These are phyloP conservation scores for Brassica juncea DNA, from an alignment of 345 rosid species.

Conservation along the genomic window DNA sequence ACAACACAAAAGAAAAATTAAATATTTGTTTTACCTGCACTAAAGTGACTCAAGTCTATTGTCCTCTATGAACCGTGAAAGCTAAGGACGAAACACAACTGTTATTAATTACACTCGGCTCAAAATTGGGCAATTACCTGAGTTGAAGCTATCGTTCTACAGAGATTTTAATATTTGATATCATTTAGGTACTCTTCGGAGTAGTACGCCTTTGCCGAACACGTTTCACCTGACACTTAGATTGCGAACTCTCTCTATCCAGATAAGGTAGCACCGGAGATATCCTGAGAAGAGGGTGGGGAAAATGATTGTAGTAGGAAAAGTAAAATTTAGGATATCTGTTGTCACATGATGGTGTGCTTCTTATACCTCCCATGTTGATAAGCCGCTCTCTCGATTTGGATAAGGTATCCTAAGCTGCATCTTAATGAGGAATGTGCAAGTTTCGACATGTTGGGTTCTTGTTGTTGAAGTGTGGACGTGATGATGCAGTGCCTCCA, in stretches of 20 bases:
- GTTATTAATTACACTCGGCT: no score
- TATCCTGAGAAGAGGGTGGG: conserved; percentile 46
- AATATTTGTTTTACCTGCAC: no score
- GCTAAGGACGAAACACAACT: no score
- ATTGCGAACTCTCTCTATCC: conserved; percentile 87
- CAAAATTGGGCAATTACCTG: no score
- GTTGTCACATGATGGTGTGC: neutral
- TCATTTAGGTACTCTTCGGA: no score
- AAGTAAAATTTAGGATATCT: neutral
- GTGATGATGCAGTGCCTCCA: conserved; percentile 92
- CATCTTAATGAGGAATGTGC: conserved; percentile 85
- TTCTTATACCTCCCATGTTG: conserved; percentile 77
- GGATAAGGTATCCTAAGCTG: conserved; percentile 75
- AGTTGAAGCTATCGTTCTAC: no score
- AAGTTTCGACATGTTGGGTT: conserved; percentile 69
- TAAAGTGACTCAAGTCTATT: no score
- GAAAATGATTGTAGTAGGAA: neutral
- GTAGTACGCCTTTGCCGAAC: conserved; percentile 40
- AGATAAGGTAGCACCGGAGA: conserved; percentile 78
- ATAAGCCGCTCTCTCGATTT: conserved; percentile 75
- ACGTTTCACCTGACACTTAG: conserved; percentile 81
- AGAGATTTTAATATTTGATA: no score
- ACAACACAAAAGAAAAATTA: no score
- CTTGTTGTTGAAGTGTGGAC: conserved; percentile 76
- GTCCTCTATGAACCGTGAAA: no score